phyloP scores from a whole-genome alignment of 169 alveolate genomes.

The Condylostoma magnum region DNA sequence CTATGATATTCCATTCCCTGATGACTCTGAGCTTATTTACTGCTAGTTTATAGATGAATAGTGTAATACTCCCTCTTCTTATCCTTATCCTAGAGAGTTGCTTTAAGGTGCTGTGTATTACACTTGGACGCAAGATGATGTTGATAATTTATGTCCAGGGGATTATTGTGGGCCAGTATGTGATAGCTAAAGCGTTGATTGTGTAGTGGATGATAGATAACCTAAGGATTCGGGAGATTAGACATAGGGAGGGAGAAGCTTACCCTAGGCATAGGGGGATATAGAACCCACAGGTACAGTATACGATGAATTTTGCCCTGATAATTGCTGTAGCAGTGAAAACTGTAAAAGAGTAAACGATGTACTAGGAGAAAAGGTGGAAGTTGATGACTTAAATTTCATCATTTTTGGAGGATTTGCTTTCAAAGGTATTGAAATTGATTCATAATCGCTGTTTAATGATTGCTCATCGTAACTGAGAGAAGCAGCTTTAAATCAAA shows the following conservation, averaged over 20 bases:
- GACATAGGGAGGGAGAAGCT: constrained; percentile 33
- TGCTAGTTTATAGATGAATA: no score
- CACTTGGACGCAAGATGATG: constrained; percentile 47
- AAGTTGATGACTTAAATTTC: constrained; percentile 23
- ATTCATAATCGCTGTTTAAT: constrained; percentile 36
- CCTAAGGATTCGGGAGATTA: constrained; percentile 36
- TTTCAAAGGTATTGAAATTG: constrained; percentile 36
- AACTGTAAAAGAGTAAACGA: constrained; percentile 51
- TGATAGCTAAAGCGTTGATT: constrained; percentile 23
- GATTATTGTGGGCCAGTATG: constrained; percentile 60
- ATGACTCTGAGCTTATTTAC: no score
- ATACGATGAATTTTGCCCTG: constrained; percentile 45
- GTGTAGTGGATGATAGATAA: constrained; percentile 4
- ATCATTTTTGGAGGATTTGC: constrained; percentile 69
- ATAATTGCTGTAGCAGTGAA: constrained; percentile 45
- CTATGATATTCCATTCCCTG: no score
- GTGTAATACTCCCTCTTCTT: no score
- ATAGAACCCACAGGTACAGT: background rate
- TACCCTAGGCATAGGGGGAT: constrained; percentile 32
- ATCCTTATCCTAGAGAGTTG: no score
- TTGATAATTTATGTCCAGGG: constrained; percentile 51
- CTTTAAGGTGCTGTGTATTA: no score
- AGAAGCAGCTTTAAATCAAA: background rate
- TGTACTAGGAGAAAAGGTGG: constrained; percentile 49
- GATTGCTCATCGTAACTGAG: constrained; percentile 29